Evolutionary conservation across 2,329 filamentous ascomycete species (phyloP).

Genomic region (Talaromyces sp.): DNA sequence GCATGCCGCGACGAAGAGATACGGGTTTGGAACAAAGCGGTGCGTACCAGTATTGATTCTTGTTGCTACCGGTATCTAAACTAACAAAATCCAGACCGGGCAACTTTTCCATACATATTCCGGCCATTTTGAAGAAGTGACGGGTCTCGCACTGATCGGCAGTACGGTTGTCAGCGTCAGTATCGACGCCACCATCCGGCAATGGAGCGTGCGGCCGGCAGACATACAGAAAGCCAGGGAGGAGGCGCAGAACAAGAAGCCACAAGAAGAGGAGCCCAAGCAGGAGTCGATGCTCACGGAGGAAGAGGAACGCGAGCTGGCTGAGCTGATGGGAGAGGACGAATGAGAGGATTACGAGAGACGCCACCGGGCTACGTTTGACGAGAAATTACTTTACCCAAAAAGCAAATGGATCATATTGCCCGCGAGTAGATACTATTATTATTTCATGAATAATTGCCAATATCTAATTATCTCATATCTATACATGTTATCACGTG

Average conservation of each 20-base stretch:
- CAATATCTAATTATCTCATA: no score
- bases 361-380: not conserved
- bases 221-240: constrained; percentile 56
- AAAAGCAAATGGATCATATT: not conserved
- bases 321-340: constrained; percentile 78
- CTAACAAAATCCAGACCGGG: constrained; percentile 49
- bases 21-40: constrained; percentile 73
- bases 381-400: not conserved
- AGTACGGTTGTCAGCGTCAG: constrained; percentile 67
- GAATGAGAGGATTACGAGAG: constrained; percentile 5
- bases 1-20: constrained; percentile 88
- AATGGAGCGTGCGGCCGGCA: constrained; percentile 66
- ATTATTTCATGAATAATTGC: not conserved
- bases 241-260: constrained; percentile 39
- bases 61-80: not conserved
- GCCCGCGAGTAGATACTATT: not conserved
- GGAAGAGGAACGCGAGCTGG: constrained; percentile 89
- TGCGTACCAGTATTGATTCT: constrained; percentile 20
- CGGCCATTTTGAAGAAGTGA: constrained; percentile 93
- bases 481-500: not conserved
- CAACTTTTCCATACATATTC: constrained; percentile 67
- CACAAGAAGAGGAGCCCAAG: constrained; percentile 41
- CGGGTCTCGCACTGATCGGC: constrained; percentile 63
- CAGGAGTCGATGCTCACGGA: constrained; percentile 61
- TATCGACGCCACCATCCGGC: constrained; percentile 83